Conservation (phyloP, 1,284 basidiomycete species). For the Rhodotorula sp. region DNA sequence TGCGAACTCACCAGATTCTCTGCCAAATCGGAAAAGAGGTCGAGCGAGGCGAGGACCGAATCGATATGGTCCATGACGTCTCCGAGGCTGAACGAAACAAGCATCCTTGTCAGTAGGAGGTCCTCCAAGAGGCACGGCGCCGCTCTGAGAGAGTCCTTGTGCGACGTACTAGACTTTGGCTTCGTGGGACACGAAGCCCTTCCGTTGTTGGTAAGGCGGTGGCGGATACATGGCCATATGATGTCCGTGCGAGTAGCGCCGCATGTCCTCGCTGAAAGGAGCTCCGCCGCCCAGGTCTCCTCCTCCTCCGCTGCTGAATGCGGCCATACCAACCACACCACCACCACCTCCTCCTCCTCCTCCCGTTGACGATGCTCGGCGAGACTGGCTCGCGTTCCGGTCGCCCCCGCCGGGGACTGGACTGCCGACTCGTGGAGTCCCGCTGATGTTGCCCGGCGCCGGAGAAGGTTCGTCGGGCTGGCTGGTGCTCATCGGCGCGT, state of each 20-base stretch:
- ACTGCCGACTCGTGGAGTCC: background rate
- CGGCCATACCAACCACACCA: too few species aligned
- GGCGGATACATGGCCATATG: background rate
- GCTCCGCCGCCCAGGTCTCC: background rate
- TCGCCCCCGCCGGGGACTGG: background rate
- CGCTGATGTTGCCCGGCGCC: background rate
- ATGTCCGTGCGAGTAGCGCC: background rate
- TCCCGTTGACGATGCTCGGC: background rate
- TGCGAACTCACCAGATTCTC: constrained; percentile 11
- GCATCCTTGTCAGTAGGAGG: too few species aligned
- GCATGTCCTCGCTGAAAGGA: background rate
- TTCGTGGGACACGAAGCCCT: constrained; percentile 29
- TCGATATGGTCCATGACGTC: constrained; percentile 37
- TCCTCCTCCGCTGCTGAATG: too few species aligned
- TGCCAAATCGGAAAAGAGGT: constrained; percentile 25
- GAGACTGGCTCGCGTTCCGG: background rate
- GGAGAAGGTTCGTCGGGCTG: background rate
- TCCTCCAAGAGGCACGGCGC: background rate
- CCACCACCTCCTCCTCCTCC: too few species aligned
- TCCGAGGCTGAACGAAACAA: background rate
- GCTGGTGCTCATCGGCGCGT: background rate
- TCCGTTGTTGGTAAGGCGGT: background rate
- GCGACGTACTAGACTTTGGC: constrained; percentile 23
- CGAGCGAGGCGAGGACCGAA: constrained; percentile 13
- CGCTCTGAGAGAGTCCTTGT: background rate